Base-by-base conservation (phyloP, 2,329 filamentous ascomycete genomes). In the Penicillium occitanis region DNA sequence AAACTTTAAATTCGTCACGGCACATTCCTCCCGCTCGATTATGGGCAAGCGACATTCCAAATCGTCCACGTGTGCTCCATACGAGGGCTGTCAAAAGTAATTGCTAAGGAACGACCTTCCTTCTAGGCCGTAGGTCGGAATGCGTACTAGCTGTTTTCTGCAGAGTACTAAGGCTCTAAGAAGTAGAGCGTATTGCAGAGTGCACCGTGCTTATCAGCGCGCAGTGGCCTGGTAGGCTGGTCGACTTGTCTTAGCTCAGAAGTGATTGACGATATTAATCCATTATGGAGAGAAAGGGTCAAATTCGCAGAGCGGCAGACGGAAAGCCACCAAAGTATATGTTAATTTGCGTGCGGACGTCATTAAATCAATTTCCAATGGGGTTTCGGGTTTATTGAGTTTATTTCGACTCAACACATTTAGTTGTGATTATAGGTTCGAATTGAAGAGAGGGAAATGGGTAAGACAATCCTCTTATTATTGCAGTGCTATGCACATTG, bases 1-100 rank as follows among this genome's bases (percentile, higher is more conserved):
- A 55, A 33, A 55, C 28, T 35, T 35, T 19, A 55, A 35, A 19
- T 4, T 14, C 6, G 14, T 51, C 25, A 17, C 22, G 25, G 50
- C 28, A 19, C 51, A 55, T 55, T 55, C 51, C 51, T 35, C 14
- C 28, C 19, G 17, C 17, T 53, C 14, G 14, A 30, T 30, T 33
- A 17, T 33, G 13, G 17, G 48, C 22, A n/a, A 30, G 25, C 25
- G 13, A 33, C 25, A 53, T 53, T 53, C 50, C 50, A 30, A 10
- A 22, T 51, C 14, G 30, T 35, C 51, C 51, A 55, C 51, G 51
- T 55, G 51, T 19, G 51, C 51, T 35, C 51, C 51, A 55, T 55
- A 55, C 28, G 28, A 13, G 28, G 5, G 51, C 51, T 55, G 51
- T 55, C 28, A 35, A 19, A 33, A 7, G 13, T 5, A 33, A 25